phyloP scores from a whole-genome alignment of 345 rosid species.

The Excoecaria cochinchinensis region DNA sequence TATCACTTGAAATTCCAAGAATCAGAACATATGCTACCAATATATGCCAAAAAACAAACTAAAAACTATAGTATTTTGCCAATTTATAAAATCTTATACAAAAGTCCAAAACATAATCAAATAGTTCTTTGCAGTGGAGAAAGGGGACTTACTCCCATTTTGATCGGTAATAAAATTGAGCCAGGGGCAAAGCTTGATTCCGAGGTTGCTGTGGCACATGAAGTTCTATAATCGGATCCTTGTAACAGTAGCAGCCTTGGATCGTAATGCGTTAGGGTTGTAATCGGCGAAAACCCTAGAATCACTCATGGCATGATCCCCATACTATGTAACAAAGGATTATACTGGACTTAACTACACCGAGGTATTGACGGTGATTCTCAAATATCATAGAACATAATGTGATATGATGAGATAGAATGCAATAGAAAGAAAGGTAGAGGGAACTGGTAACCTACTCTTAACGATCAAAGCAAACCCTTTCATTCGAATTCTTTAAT shows the following conservation, averaged over 20 bases:
- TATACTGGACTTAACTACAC: no score
- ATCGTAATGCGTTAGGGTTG: slow-evolving; percentile 29
- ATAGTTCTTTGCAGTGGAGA: not conserved
- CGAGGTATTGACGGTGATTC: no score
- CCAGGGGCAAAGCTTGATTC: slow-evolving; percentile 78
- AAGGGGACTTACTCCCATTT: slow-evolving; percentile 69
- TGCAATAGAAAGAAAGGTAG: no score
- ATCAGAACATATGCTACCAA: not conserved
- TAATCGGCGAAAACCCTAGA: slow-evolving; percentile 32
- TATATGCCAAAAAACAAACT: not conserved
- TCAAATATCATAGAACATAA: no score
- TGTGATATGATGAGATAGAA: no score
- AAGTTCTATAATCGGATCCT: slow-evolving; percentile 80
- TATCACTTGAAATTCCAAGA: no score
- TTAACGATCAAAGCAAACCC: no score
- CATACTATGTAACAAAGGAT: no score
- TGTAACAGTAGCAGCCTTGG: slow-evolving; percentile 66
- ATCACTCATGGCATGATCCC: slow-evolving; percentile 58
- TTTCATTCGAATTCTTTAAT: no score
- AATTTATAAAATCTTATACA: not conserved
- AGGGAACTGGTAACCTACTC: no score
- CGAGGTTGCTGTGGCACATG: slow-evolving; percentile 85
- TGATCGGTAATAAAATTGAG: slow-evolving; percentile 95
- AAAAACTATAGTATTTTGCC: not conserved
- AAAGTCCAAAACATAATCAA: not conserved